These are phyloP conservation scores for Sisymbrium irio DNA, from an alignment of 345 rosid species.

Conservation along the genomic window DNA sequence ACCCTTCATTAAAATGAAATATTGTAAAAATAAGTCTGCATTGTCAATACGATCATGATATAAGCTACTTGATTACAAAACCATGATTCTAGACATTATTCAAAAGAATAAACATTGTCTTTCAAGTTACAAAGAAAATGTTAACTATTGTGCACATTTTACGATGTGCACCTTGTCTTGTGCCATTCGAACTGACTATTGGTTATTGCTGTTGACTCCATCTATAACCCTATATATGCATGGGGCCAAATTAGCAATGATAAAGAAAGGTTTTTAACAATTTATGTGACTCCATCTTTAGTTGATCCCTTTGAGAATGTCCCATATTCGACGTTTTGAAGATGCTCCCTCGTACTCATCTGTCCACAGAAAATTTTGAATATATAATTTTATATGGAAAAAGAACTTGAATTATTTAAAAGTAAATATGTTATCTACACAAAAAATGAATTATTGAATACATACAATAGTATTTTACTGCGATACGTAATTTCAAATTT, in stretches of 20 bases:
- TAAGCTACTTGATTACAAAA: too few relatives aligned
- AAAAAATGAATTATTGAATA: too few relatives aligned
- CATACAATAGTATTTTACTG: too few relatives aligned
- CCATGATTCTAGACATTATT: too few relatives aligned
- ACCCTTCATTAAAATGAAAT: too few relatives aligned
- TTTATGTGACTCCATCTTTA: conserved; percentile 28
- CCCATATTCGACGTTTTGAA: conserved; percentile 13
- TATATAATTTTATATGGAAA: not conserved
- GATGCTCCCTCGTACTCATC: conserved; percentile 23
- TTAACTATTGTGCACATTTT: too few relatives aligned
- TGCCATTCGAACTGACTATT: not conserved
- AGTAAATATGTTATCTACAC: too few relatives aligned
- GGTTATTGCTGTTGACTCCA: not conserved
- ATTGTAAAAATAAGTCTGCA: too few relatives aligned
- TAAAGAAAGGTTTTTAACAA: not conserved
- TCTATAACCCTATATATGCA: not conserved
- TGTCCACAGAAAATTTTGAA: conserved; percentile 12
- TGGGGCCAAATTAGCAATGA: conserved; percentile 15
- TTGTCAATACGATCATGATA: too few relatives aligned
- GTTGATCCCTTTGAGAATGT: conserved; percentile 10
- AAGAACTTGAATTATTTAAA: not conserved
- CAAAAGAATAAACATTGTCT: too few relatives aligned
- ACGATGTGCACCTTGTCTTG: not conserved
- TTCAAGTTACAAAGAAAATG: too few relatives aligned
- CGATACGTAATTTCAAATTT: too few relatives aligned